Conservation (phyloP, 106 monocot genomes). For the Vanilla planifolia region DNA sequence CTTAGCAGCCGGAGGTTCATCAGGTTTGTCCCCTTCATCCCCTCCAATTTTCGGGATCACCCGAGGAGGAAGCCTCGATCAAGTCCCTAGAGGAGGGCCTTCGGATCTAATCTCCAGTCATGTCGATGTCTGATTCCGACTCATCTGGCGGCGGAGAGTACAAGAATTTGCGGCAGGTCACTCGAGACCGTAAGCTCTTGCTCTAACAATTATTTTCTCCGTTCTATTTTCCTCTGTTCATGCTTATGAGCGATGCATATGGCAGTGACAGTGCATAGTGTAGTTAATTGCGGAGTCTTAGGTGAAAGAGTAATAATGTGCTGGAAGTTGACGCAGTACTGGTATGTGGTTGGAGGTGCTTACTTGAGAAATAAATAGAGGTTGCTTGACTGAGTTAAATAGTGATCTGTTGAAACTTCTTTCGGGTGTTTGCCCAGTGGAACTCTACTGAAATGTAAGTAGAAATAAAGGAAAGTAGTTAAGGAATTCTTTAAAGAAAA, state of each 20-base stretch:
- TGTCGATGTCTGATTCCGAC: slow-evolving; percentile 52
- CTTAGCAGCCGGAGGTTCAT: neutral
- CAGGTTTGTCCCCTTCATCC: neutral
- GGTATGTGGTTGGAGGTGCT: no score
- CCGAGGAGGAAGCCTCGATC: neutral
- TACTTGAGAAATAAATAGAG: no score
- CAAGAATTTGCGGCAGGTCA: slow-evolving; percentile 53
- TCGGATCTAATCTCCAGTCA: slow-evolving; percentile 1
- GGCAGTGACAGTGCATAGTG: neutral
- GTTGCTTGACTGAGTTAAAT: no score
- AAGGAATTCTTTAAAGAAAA: no score
- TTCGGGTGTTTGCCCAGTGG: no score
- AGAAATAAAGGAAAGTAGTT: no score
- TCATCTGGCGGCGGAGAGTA: slow-evolving; percentile 29
- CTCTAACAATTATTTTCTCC: neutral
- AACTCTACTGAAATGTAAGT: no score
- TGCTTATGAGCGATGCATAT: neutral
- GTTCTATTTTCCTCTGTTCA: neutral
- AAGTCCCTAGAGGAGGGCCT: neutral
- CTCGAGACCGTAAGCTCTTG: slow-evolving; percentile 35
- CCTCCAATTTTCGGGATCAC: neutral
- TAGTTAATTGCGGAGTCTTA: no score
- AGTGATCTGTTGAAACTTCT: no score
- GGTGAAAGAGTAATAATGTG: no score
- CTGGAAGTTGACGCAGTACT: no score